A percentile compares a stretch with the other conserved stretches of the same genome.
phyloP scores from a whole-genome alignment of 305 asterid genomes.

The Striga hermonthica region DNA sequence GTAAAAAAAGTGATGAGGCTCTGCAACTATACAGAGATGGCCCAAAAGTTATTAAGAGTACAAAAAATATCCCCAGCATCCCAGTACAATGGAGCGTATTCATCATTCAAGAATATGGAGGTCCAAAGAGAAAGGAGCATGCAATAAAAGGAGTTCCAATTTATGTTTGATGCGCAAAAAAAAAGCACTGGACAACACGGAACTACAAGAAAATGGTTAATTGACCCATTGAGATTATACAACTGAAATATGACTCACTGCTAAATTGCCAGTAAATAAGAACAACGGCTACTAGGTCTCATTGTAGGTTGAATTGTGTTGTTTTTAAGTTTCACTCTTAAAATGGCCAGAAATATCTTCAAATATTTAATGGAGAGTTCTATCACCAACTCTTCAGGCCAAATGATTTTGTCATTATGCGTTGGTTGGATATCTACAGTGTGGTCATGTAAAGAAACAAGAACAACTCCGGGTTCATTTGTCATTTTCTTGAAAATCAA shows the following conservation, averaged over 20 bases:
- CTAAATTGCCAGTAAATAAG: constrained; percentile 2
- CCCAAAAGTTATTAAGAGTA: constrained; percentile 11
- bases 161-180: neutral
- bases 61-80: constrained; percentile 4
- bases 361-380: constrained; percentile 2
- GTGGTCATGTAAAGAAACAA: constrained; percentile 20
- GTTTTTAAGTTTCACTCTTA: neutral
- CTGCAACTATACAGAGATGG: constrained; percentile 4
- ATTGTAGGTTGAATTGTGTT: constrained; percentile 4
- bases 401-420: constrained; percentile 3
- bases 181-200: neutral
- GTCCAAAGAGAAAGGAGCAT: constrained; percentile 7
- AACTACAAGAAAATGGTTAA: neutral
- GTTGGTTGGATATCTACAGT: constrained; percentile 10
- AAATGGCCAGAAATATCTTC: constrained; percentile 17
- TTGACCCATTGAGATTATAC: neutral
- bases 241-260: constrained; percentile 4
- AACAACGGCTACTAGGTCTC: neutral
- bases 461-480: constrained; percentile 4
- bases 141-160: neutral
- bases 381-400: neutral
- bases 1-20: neutral
- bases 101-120: constrained; percentile 2
- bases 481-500: constrained; percentile 10
- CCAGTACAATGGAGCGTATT: constrained; percentile 1